Percentiles rank a stretch among this genome's conserved stretches.
Conservation (phyloP, 495 filamentous ascomycete species). For the Hypoxylon subgilvum region DNA sequence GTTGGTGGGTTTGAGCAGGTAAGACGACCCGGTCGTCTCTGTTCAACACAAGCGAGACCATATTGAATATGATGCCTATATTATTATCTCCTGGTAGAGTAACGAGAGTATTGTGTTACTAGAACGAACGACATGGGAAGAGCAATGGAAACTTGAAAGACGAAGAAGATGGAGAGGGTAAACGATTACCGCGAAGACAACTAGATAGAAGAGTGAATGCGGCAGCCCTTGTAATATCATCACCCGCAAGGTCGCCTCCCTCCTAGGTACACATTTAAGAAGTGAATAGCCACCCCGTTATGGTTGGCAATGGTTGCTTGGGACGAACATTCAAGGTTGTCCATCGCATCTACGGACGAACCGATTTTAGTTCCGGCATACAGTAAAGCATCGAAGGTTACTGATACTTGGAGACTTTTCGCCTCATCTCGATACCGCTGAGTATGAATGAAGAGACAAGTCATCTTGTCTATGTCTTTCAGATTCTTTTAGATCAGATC, state of each 20-base stretch:
- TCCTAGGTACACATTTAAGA: too few relatives aligned
- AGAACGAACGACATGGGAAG: background rate
- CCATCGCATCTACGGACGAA: background rate
- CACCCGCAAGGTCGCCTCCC: background rate
- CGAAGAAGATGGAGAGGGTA: background rate
- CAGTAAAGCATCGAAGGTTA: background rate
- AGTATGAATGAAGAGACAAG: too few relatives aligned
- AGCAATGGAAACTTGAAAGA: background rate
- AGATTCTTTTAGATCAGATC: background rate
- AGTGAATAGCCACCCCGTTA: too few relatives aligned
- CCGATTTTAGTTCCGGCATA: background rate
- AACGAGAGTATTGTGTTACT: background rate
- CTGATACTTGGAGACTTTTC: too few relatives aligned
- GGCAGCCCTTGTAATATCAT: background rate
- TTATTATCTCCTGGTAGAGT: background rate
- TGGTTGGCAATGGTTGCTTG: conserved; percentile 2
- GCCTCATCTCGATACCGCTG: too few relatives aligned
- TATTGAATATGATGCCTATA: conserved; percentile 3
- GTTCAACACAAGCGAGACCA: conserved; percentile 17
- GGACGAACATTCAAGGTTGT: conserved; percentile 10
- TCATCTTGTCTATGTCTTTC: too few relatives aligned
- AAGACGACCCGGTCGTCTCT: conserved; percentile 4
- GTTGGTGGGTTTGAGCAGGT: conserved; percentile 22
- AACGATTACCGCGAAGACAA: background rate
- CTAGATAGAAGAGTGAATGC: background rate